phyloP scores from a whole-genome alignment of 2,329 filamentous ascomycete species.

The Chaetomium sp. region DNA sequence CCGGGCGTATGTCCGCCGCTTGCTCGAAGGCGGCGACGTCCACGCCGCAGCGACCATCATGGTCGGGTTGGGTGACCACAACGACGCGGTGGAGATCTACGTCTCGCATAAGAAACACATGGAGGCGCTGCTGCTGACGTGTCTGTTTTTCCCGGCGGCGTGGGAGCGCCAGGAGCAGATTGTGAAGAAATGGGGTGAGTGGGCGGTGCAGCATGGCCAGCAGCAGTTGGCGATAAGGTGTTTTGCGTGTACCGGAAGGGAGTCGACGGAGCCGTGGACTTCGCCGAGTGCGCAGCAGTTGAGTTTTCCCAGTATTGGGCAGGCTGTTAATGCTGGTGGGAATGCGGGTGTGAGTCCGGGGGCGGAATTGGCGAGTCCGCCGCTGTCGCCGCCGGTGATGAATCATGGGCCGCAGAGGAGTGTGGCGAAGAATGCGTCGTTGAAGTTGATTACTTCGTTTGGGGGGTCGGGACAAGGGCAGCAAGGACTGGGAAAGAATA shows the following conservation, averaged over 20 bases:
- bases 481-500: slow-evolving; percentile 51
- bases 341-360: too few relatives aligned
- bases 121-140: slow-evolving; percentile 86
- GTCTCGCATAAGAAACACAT: slow-evolving; percentile 85
- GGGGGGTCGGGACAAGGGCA: slow-evolving; percentile 25
- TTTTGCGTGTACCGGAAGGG: slow-evolving; percentile 83
- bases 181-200: slow-evolving; percentile 90
- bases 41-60: slow-evolving; percentile 91
- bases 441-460: slow-evolving; percentile 91
- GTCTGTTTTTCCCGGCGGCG: slow-evolving; percentile 72
- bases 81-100: slow-evolving; percentile 95
- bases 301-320: slow-evolving; percentile 44
- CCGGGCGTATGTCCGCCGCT: slow-evolving; percentile 80
- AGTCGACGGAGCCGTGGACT: slow-evolving; percentile 80
- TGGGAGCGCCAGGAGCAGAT: slow-evolving; percentile 89
- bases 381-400: slow-evolving; percentile 65
- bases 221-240: slow-evolving; percentile 87
- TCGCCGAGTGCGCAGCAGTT: slow-evolving; percentile 69
- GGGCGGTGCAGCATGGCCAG: slow-evolving; percentile 78
- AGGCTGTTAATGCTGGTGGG: slow-evolving; percentile 38
- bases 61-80: slow-evolving; percentile 83
- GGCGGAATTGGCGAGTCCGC: slow-evolving; percentile 58
- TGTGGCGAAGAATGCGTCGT: slow-evolving; percentile 71
- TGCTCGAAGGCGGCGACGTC: slow-evolving; percentile 83
- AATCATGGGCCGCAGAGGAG: slow-evolving; percentile 53